Conservation (phyloP, 495 filamentous ascomycete species). For the Xylaria scruposa region DNA sequence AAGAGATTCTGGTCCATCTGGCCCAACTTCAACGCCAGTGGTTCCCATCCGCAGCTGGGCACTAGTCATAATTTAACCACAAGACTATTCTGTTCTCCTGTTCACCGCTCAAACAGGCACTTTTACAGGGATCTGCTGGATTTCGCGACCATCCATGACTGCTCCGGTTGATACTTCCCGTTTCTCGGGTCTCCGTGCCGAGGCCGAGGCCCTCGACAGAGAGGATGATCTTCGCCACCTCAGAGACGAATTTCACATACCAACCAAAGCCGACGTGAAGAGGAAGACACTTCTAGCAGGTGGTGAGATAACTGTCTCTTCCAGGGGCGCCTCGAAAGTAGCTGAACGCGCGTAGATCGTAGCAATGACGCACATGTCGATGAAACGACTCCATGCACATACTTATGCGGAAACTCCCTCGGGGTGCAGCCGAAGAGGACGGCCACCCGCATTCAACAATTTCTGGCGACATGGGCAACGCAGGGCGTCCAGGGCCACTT, state of each 20-base stretch:
- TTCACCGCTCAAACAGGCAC: constrained; percentile 29
- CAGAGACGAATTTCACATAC: constrained; percentile 82
- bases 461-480: constrained; percentile 85
- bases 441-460: constrained; percentile 71
- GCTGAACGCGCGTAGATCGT: constrained; percentile 44
- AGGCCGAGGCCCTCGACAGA: constrained; percentile 61
- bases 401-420: constrained; percentile 96
- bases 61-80: constrained; percentile 13
- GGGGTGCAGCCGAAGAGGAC: constrained; percentile 85
- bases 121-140: background rate
- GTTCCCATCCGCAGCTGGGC: constrained; percentile 4
- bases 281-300: constrained; percentile 61
- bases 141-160: constrained; percentile 13
- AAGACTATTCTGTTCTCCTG: background rate
- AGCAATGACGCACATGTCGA: constrained; percentile 35
- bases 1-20: constrained; percentile 11
- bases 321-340: constrained; percentile 13
- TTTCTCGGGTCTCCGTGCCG: constrained; percentile 59
- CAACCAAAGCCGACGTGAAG: constrained; percentile 77
- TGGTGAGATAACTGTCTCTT: constrained; percentile 28
- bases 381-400: constrained; percentile 62
- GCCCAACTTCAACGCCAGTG: constrained; percentile 18
- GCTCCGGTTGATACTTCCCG: constrained; percentile 38
- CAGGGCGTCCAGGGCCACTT: constrained; percentile 97
- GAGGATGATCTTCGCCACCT: constrained; percentile 72